phyloP scores from a whole-genome alignment of 2,329 filamentous ascomycete species.

The Allantophomopsis cytisporea region DNA sequence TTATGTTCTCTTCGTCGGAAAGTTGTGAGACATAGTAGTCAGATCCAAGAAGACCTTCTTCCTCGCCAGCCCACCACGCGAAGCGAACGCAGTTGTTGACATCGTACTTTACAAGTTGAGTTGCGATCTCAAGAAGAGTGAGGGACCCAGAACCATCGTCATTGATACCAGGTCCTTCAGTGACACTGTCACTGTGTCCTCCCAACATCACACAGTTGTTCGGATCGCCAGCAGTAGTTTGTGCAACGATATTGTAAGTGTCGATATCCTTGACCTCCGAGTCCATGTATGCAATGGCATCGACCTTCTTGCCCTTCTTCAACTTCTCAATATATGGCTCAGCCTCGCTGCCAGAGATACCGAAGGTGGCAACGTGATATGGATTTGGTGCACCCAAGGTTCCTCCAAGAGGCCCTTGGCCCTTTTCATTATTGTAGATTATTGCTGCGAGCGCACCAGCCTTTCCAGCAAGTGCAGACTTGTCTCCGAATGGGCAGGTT shows the following conservation, averaged over 20 bases:
- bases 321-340: conserved; percentile 39
- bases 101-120: conserved; percentile 38
- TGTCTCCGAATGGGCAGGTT: conserved; percentile 56
- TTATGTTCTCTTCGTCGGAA: conserved; percentile 40
- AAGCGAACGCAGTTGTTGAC: conserved; percentile 55
- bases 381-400: conserved; percentile 50
- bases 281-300: conserved; percentile 42
- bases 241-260: conserved; percentile 48
- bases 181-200: conserved; percentile 49
- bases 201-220: conserved; percentile 54
- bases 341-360: conserved; percentile 46
- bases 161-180: conserved; percentile 39
- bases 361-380: conserved; percentile 54
- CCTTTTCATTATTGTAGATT: conserved; percentile 54
- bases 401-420: conserved; percentile 42
- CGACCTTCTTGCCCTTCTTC: conserved; percentile 31
- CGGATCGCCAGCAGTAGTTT: conserved; percentile 43
- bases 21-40: conserved; percentile 45
- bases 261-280: conserved; percentile 24
- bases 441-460: conserved; percentile 60
- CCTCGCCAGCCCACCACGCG: conserved; percentile 55
- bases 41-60: conserved; percentile 51
- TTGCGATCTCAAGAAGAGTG: conserved; percentile 47
- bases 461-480: conserved; percentile 52
- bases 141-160: conserved; percentile 23